Base-by-base conservation (phyloP, 108 stramenopile species). In the Seminavis robusta region DNA sequence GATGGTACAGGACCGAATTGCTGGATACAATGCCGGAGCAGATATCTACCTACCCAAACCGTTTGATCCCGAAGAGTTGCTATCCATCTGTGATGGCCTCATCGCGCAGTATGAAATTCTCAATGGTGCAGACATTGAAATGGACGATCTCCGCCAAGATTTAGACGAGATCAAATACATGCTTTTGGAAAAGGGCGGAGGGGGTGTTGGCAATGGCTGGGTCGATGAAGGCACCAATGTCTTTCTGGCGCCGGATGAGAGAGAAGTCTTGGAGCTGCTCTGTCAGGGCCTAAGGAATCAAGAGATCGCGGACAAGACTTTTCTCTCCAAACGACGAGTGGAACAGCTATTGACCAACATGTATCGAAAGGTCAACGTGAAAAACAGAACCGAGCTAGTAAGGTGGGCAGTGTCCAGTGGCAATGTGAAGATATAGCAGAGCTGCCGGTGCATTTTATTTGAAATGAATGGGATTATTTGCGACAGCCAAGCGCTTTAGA, bases 31-130 rank as follows among this genome's bases (percentile, higher is more conserved):
- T 34, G 77, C 75, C 26, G 93, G 88, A 15, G 85, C 88, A 8
- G 88, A 91, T 80, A 90, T 82, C 11, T 94, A 90, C 52, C 38
- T 94, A 24, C 69, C 84, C 24, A 94, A 92, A 63, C 94, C 94
- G 23, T 90, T 94, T 55, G 77, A 91, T 57, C 86, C 86, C 24
- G 84, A 88, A 21, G 94, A 94, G 52, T 57, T 94, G 26, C 30
- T 92, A 8, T 73, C 75, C 8, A 76, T 94, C 23, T 44, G 92
- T 21, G 84, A 94, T 55, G 77, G 68, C 40, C 39, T 56, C 49
- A 76, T 80, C 2, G 58, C 34, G 55, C 56, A 62, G 31, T 59
- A 59, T 6, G 59, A 64, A 33, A 65, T 47, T 26, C 31, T 52
- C 13, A 55, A 59, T 30, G 49, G 59, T 8, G 55, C 60, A 25